phyloP scores from a whole-genome alignment of 306 rosid species.

The Pyrus pyrifolia region DNA sequence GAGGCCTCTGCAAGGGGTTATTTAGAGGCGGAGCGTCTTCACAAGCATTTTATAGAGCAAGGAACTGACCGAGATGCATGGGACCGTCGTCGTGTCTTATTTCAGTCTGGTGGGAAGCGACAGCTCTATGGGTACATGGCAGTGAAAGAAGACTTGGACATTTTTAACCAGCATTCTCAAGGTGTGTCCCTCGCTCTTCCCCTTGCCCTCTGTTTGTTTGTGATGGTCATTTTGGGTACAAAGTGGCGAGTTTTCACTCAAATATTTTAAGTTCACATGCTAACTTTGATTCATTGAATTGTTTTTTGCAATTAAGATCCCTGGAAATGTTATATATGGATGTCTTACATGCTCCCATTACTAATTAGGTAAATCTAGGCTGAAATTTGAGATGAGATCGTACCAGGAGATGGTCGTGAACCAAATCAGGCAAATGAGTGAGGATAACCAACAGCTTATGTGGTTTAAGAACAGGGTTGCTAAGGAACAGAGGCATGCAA shows the following conservation, averaged over 20 bases:
- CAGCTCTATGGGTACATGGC: constrained; percentile 79
- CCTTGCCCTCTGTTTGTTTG: neutral
- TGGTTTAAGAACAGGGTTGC: constrained; percentile 28
- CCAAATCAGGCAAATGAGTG: constrained; percentile 62
- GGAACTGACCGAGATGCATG: constrained; percentile 64
- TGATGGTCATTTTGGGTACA: neutral
- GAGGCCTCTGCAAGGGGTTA: constrained; percentile 78
- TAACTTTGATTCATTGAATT: neutral
- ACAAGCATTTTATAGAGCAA: constrained; percentile 63
- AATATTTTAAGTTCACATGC: neutral
- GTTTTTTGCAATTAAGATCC: neutral
- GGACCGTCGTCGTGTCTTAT: constrained; percentile 30
- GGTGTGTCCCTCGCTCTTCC: constrained; percentile 34
- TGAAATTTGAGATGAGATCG: constrained; percentile 65
- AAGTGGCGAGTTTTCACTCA: neutral
- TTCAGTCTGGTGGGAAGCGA: constrained; percentile 57
- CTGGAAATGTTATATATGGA: neutral
- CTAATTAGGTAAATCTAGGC: constrained; percentile 51
- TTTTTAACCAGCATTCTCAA: constrained; percentile 63
- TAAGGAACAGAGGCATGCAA: constrained; percentile 34
- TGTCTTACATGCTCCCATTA: neutral
- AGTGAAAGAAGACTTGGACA: constrained; percentile 57
- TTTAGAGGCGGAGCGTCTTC: constrained; percentile 73
- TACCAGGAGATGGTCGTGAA: constrained; percentile 71
- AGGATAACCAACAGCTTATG: constrained; percentile 49